Conservation (phyloP, 106 monocot species). For the Phalaenopsis aphrodite region DNA sequence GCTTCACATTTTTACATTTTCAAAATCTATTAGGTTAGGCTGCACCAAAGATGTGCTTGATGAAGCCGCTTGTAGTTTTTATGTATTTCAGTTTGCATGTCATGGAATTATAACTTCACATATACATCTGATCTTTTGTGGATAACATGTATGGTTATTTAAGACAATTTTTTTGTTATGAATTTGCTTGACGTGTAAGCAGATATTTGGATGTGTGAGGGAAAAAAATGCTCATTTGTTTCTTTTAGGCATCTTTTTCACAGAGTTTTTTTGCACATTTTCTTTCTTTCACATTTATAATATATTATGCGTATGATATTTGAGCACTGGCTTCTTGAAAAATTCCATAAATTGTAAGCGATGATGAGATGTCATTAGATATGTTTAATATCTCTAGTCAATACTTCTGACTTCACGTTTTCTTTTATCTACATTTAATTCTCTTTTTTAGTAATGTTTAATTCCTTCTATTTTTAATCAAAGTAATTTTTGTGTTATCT, state of each 20-base stretch:
- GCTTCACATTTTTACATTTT: not conserved
- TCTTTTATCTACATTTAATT: not conserved
- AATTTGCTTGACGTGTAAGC: not conserved
- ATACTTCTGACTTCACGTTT: not conserved
- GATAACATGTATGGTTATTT: not conserved
- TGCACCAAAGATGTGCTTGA: not conserved
- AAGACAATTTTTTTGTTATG: not conserved
- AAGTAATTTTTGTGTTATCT: too few relatives aligned
- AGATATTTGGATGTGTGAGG: not conserved
- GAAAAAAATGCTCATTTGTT: not conserved
- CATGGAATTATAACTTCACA: not conserved
- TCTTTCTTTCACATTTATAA: not conserved
- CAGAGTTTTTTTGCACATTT: not conserved
- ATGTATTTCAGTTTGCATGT: not conserved
- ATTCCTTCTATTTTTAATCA: not conserved
- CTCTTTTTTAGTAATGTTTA: not conserved
- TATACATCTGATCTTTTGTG: not conserved
- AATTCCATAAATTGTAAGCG: not conserved
- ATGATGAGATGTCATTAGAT: not conserved
- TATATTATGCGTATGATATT: not conserved
- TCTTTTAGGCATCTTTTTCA: not conserved
- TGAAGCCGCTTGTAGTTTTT: not conserved
- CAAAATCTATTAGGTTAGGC: not conserved
- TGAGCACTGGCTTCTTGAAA: too few relatives aligned
- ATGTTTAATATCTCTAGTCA: not conserved